Evolutionary conservation across 176 grass and related monocot species (phyloP).

Genomic region (Carex cristatella): DNA sequence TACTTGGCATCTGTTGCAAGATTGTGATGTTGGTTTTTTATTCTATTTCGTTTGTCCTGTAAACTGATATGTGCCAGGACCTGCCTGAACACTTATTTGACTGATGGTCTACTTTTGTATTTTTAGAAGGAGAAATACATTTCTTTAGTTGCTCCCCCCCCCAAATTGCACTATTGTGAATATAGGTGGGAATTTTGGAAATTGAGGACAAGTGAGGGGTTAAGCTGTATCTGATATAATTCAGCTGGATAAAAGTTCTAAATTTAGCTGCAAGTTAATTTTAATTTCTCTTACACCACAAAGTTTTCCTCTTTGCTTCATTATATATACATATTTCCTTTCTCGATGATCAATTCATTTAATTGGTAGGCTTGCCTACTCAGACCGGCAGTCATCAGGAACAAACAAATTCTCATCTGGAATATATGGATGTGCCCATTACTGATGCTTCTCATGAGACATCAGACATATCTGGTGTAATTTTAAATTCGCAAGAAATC

Average conservation of each 20-base stretch:
- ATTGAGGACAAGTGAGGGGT: background rate
- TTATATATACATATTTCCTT: too few relatives aligned
- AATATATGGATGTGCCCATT: constrained; percentile 28
- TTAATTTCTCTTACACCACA: background rate
- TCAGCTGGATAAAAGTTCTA: background rate
- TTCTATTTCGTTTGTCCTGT: background rate
- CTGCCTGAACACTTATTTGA: background rate
- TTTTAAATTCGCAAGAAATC: constrained; percentile 34
- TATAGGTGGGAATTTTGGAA: background rate
- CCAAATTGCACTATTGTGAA: background rate
- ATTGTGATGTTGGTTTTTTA: background rate
- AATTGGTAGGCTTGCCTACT: constrained; percentile 38
- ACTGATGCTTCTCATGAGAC: constrained; percentile 26
- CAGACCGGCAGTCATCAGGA: constrained; percentile 23
- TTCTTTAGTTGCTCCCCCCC: background rate
- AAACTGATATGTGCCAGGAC: background rate
- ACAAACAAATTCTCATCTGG: constrained; percentile 22
- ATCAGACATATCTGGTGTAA: constrained; percentile 23
- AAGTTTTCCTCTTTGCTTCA: too few relatives aligned
- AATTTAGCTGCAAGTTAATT: background rate
- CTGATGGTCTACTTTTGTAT: background rate
- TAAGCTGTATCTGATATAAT: background rate
- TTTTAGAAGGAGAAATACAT: background rate
- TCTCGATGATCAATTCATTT: background rate
- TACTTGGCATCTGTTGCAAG: background rate